These are phyloP conservation scores for Schwanniomyces polymorphus DNA, from an alignment of 805 yeast genomes.

Conservation along the genomic window DNA sequence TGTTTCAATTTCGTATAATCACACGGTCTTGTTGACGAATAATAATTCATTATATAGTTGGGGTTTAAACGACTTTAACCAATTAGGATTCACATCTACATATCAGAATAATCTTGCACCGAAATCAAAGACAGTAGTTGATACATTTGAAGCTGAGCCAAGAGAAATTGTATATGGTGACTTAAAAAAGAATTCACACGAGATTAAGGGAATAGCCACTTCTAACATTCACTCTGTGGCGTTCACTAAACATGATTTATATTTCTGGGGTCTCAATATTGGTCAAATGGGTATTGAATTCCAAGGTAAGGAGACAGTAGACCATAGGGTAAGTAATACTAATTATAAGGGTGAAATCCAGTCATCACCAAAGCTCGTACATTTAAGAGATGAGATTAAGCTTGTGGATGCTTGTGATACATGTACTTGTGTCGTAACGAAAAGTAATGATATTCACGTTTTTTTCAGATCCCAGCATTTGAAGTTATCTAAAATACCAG, in stretches of 20 bases:
- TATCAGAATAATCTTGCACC: constrained; percentile 11
- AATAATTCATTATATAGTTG: constrained; percentile 65
- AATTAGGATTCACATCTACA: constrained; percentile 50
- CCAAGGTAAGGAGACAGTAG: constrained; percentile 11
- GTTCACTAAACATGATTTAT: constrained; percentile 48
- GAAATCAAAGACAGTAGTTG: constrained; percentile 18
- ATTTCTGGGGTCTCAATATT: constrained; percentile 74
- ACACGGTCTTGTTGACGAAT: constrained; percentile 57
- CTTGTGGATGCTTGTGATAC: constrained; percentile 64
- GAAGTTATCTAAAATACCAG: constrained; percentile 41
- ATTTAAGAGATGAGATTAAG: constrained; percentile 50
- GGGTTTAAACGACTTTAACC: constrained; percentile 75
- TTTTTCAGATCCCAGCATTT: constrained; percentile 58
- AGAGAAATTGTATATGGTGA: constrained; percentile 42
- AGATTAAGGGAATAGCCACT: constrained; percentile 50
- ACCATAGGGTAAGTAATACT: constrained; percentile 27
- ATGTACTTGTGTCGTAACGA: constrained; percentile 65
- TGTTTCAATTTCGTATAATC: constrained; percentile 63
- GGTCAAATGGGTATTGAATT: constrained; percentile 74
- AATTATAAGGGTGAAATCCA: constrained; percentile 38
- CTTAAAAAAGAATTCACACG: constrained; percentile 27
- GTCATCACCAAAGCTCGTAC: constrained; percentile 36
- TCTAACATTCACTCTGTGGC: constrained; percentile 72
- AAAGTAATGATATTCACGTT: constrained; percentile 60
- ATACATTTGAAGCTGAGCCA: constrained; percentile 38